These are phyloP conservation scores for Catenaria anguillulae DNA, from an alignment of 371 early-diverging fungal species.

Conservation along the genomic window DNA sequence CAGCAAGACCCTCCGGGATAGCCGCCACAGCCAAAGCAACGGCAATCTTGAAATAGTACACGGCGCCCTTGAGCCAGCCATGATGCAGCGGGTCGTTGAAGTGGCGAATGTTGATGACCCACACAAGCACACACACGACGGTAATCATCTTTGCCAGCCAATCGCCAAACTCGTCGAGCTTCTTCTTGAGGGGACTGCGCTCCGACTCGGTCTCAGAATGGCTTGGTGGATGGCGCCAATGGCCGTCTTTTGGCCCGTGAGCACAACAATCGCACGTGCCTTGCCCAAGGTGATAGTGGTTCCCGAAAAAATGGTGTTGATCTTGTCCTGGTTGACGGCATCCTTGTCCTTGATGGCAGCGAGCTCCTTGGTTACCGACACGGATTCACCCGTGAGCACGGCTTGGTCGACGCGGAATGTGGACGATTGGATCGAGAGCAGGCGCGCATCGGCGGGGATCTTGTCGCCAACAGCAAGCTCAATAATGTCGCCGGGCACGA, in stretches of 20 bases:
- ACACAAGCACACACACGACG: slow-evolving; percentile 87
- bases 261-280: slow-evolving; percentile 70
- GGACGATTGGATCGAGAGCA: slow-evolving; percentile 57
- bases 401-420: slow-evolving; percentile 87
- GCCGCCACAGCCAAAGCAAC: slow-evolving; percentile 98
- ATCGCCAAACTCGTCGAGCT: slow-evolving; percentile 94
- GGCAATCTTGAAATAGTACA: slow-evolving; percentile 95
- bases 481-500: slow-evolving; percentile 95
- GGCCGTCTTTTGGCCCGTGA: slow-evolving; percentile 72
- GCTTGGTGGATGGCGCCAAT: slow-evolving; percentile 86
- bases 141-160: slow-evolving; percentile 84
- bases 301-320: slow-evolving; percentile 88
- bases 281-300: slow-evolving; percentile 91
- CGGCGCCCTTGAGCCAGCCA: slow-evolving; percentile 77
- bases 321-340: slow-evolving; percentile 88
- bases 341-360: slow-evolving; percentile 40
- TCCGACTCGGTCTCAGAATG: slow-evolving; percentile 70
- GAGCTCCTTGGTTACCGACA: slow-evolving; percentile 67
- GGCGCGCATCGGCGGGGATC: slow-evolving; percentile 87
- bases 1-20: slow-evolving; percentile 96
- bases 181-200: slow-evolving; percentile 85
- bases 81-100: slow-evolving; percentile 78
- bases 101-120: slow-evolving; percentile 91
- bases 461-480: slow-evolving; percentile 82
- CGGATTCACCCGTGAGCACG: slow-evolving; percentile 92